Conservation (phyloP, 1,139 yeast species). For the Yamadazyma diospyri region DNA sequence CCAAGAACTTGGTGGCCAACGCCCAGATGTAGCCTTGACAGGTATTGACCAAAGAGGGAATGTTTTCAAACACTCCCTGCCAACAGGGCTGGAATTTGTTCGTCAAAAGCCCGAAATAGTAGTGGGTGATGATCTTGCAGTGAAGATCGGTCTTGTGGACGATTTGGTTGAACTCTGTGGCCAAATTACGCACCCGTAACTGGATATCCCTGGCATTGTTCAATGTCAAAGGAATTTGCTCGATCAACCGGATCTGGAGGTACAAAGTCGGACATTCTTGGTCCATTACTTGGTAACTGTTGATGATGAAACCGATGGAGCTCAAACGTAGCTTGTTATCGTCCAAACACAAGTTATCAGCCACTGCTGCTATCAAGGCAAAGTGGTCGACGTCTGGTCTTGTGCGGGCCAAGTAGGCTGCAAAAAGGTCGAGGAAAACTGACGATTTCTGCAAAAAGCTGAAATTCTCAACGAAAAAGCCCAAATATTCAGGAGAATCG, state of each 20-base stretch:
- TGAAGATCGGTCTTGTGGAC: conserved; percentile 34
- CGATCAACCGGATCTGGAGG: conserved; percentile 53
- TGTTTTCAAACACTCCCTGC: conserved; percentile 65
- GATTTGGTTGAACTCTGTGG: conserved; percentile 41
- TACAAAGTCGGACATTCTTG: conserved; percentile 29
- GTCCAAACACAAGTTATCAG: conserved; percentile 42
- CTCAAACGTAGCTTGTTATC: conserved; percentile 44
- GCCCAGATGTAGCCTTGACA: conserved; percentile 57
- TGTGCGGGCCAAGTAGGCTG: conserved; percentile 12
- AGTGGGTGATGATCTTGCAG: conserved; percentile 48
- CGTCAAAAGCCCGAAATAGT: conserved; percentile 69
- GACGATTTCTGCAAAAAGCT: conserved; percentile 18
- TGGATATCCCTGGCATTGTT: conserved; percentile 74
- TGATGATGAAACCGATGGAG: conserved; percentile 40
- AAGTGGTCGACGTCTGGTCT: neutral
- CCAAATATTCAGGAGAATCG: neutral
- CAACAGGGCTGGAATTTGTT: conserved; percentile 83
- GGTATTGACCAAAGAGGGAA: conserved; percentile 46
- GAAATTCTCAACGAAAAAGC: conserved; percentile 11
- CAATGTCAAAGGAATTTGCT: conserved; percentile 67
- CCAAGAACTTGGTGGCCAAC: conserved; percentile 39
- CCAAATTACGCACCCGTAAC: conserved; percentile 63
- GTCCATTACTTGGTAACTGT: conserved; percentile 24
- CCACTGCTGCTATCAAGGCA: conserved; percentile 7
- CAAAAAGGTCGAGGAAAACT: conserved; percentile 19